Evolutionary conservation across 2,329 filamentous ascomycete genomes (phyloP), one percentile per base, ranked within the genome.

Genomic region (Epichloe brachyelytri): DNA sequence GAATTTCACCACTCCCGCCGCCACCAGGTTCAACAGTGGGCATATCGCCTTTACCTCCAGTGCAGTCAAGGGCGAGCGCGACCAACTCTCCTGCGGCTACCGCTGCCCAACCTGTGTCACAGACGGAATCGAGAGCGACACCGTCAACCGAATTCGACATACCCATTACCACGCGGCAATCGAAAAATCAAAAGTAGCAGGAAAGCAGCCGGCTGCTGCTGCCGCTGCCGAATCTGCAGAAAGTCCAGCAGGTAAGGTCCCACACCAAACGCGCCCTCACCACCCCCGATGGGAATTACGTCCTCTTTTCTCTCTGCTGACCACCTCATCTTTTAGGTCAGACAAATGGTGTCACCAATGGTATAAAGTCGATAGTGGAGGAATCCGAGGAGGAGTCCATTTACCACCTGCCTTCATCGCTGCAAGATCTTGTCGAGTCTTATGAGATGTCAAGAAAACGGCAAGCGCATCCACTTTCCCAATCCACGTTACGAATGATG

Each of bases 1-100:
- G 93, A 26, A 96, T 98, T 62, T 84, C 91, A 53, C 93, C 93
- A 40, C 75, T 97, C 62, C 93, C 93, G 51, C 91, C 93, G 55
- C 93, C 93, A 60, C 89, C 89, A 30, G 85, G 86, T 38, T 67
- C 74, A 43, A 65, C 69, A 51, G 63, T 72, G 11, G 67, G 68
- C 53, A 69, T 74, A 52, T 68, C 71, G 44, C 67, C 72, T 57
- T 65, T 74, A 65, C 80, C 76, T 53, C 68, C 72, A 53, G 70
- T 68, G 48, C 77, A 71, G 54, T 75, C 82, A 26, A 82, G 66
- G 59, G 67, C 72, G 36, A 80, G 77, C 55, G 74, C 75, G 5
- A 66, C 76, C 14, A 79, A 71, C 59, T 80, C 78, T 12, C 78
- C 78, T 2, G 77, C 71, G 47, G 68, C 66, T 38, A 63, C 68